These are phyloP conservation scores for Russula brevipes DNA, from an alignment of 768 basidiomycete genomes.

Conservation along the genomic window DNA sequence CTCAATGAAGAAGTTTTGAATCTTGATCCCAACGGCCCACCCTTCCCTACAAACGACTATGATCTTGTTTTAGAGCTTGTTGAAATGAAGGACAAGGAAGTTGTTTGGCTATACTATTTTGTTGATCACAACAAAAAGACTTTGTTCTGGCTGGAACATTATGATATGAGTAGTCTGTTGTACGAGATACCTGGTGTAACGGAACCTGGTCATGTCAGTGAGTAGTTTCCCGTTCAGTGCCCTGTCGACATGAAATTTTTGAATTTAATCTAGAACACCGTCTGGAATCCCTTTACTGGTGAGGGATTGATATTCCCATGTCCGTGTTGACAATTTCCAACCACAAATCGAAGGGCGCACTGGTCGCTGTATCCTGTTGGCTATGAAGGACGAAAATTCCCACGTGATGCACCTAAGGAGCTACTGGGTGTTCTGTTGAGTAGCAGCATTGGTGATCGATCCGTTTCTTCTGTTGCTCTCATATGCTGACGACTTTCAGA, in stretches of 20 bases:
- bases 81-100: not conserved
- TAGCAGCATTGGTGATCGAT: slow-evolving; percentile 6
- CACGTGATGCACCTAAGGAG: not conserved
- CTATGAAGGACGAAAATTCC: not conserved
- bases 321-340: too few relatives aligned
- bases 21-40: not conserved
- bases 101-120: slow-evolving; percentile 8
- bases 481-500: not conserved
- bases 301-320: not conserved
- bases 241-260: not conserved
- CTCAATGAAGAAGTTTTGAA: not conserved
- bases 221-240: not conserved
- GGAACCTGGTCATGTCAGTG: slow-evolving; percentile 13
- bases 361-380: slow-evolving; percentile 20
- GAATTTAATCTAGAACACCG: not conserved
- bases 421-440: slow-evolving; percentile 3
- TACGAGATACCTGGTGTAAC: not conserved
- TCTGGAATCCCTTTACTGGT: slow-evolving; percentile 18
- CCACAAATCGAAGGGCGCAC: slow-evolving; percentile 1
- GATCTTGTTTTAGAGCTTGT: slow-evolving; percentile 14
- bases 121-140: slow-evolving; percentile 5
- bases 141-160: slow-evolving; percentile 6
- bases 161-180: not conserved
- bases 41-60: not conserved
- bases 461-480: not conserved